Conservation (phyloP, 116 monocot species). For the Zostera marina region DNA sequence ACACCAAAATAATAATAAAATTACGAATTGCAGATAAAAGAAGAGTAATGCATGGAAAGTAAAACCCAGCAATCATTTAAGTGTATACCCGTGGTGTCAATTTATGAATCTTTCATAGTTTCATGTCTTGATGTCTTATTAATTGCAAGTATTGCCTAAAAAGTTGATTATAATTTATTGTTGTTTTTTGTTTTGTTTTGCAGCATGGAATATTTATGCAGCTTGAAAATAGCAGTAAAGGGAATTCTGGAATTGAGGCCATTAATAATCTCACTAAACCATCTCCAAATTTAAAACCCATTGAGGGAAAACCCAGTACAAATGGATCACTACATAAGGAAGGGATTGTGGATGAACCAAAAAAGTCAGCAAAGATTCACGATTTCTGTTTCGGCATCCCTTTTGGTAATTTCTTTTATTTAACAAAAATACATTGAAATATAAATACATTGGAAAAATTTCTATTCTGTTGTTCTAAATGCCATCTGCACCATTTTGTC, state of each 20-base stretch:
- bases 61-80: too few species aligned
- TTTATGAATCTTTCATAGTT: background rate
- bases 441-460: too few species aligned
- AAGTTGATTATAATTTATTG: background rate
- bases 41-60: too few species aligned
- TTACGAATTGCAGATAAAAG: too few species aligned
- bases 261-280: slow-evolving; percentile 12
- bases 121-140: background rate
- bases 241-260: slow-evolving; percentile 12
- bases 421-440: too few species aligned
- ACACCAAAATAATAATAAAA: too few species aligned
- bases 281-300: slow-evolving; percentile 4
- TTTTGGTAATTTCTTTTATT: slow-evolving; percentile 27
- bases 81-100: too few species aligned
- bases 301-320: slow-evolving; percentile 4
- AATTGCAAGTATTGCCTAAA: background rate
- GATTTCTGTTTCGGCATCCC: slow-evolving; percentile 76
- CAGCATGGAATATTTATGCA: slow-evolving; percentile 8
- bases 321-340: slow-evolving; percentile 9
- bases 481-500: too few species aligned
- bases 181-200: background rate
- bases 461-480: too few species aligned
- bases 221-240: slow-evolving; percentile 18
- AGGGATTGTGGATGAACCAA: slow-evolving; percentile 16
- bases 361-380: slow-evolving; percentile 51